A percentile compares a stretch with the other conserved stretches of the same genome.
These are phyloP conservation scores for Candida boleticola DNA, from an alignment of 805 yeast genomes.

Conservation along the genomic window DNA sequence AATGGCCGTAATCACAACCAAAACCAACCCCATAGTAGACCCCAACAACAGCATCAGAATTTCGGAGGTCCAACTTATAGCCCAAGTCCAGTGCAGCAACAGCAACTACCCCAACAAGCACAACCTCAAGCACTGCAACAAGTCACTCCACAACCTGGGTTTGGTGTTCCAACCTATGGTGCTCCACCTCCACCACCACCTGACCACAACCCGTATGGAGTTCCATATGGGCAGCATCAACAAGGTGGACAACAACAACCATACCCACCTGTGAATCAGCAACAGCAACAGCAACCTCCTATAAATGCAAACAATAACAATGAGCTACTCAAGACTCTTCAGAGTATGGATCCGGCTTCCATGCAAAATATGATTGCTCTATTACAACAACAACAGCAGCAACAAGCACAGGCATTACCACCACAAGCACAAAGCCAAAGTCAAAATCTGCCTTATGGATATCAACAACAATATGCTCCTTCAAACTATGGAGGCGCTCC, in stretches of 20 bases:
- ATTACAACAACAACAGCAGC: constrained; percentile 20
- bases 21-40: too few species aligned
- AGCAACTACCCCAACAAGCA: not conserved
- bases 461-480: constrained; percentile 10
- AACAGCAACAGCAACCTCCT: not conserved
- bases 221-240: constrained; percentile 10
- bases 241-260: not conserved
- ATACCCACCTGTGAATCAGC: not conserved
- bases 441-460: too few species aligned
- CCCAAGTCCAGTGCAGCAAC: not conserved
- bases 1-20: too few species aligned
- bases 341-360: constrained; percentile 29
- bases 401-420: not conserved
- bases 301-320: not conserved
- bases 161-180: constrained; percentile 2
- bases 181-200: constrained; percentile 1
- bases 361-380: constrained; percentile 31
- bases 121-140: not conserved
- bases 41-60: too few species aligned
- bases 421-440: constrained; percentile 10
- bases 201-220: constrained; percentile 9
- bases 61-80: not conserved
- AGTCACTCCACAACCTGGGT: not conserved
- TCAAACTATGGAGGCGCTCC: constrained; percentile 7
- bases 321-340: constrained; percentile 15